Base-by-base conservation (phyloP, 768 basidiomycete genomes). In the Boletus rufocinnamomeus region DNA sequence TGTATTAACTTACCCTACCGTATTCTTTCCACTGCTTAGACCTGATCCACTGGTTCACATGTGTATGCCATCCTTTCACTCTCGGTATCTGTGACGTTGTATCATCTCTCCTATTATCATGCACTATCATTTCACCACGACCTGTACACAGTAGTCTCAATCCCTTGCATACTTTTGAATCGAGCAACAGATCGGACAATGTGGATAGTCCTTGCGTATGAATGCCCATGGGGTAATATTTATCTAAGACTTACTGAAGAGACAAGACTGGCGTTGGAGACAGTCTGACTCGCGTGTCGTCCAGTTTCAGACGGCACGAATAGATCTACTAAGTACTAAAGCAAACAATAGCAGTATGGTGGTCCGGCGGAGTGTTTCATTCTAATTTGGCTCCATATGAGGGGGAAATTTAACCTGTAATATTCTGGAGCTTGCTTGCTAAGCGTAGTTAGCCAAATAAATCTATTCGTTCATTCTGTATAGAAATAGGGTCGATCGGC, bases 101-200 rank as follows among this genome's bases (percentile, higher is more conserved):
- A 51, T 35, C 46, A 58, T 58, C 35, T 47, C 37, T 50, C 60
- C 13, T 27, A 30, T 50, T 32, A 56, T 13, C 32, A 63, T 46
- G 41, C 50, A 62, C 45, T 9, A 11, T 21, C 35, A 6, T 51
- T 43, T 27, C 23, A 43, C 21, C 21, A 37, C 21, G 34, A 59
- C 32, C 35, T 58, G 46, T 48, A 34, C 21, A 57, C 21, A 32
- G 5, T 46, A 57, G 21, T 14, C 10, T 47, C 44, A 50, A 49
- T 21, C 32, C 43, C 44, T 25, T 13, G 25, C 47, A 38, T 51
- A 10, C 17, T 4, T 38, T 51, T 4, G 45, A 34, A 13, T 11
- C 14, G 16, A 34, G 7, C 23, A 27, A 17, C 32, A 23, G 41
- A 23, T 21, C n/a, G 38, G 38, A 52, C 25, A 3, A 51, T 50